phyloP scores from a whole-genome alignment of 495 filamentous ascomycete species.

The Penicillium atrosanguineum region DNA sequence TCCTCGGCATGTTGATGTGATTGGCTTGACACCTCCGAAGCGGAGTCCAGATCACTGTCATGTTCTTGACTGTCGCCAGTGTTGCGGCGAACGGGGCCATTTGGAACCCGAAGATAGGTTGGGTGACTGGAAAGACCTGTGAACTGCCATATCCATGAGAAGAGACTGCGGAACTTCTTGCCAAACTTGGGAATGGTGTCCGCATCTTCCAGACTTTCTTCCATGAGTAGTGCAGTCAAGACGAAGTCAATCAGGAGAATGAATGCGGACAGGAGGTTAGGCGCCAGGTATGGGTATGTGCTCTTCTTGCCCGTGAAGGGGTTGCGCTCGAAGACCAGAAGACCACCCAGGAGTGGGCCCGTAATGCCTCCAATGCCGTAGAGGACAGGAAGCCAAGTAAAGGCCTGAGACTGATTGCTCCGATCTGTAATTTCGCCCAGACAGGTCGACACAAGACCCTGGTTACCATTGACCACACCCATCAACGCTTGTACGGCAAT shows the following conservation, averaged over 20 bases:
- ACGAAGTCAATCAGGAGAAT: conserved; percentile 72
- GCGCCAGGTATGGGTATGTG: conserved; percentile 78
- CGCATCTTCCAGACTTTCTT: conserved; percentile 82
- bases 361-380: conserved; percentile 93
- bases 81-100: conserved; percentile 23
- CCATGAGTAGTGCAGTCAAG: conserved; percentile 70
- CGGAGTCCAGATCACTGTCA: conserved; percentile 44
- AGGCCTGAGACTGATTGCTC: conserved; percentile 87
- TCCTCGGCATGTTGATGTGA: conserved; percentile 31
- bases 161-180: conserved; percentile 55
- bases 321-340: conserved; percentile 62
- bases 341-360: conserved; percentile 83
- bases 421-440: conserved; percentile 93
- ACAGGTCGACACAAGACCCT: conserved; percentile 83
- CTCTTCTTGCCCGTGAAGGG: conserved; percentile 52
- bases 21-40: conserved; percentile 40
- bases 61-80: conserved; percentile 31
- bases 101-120: conserved; percentile 50
- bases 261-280: conserved; percentile 72
- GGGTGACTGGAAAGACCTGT: conserved; percentile 55
- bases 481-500: conserved; percentile 82
- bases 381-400: conserved; percentile 87
- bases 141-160: conserved; percentile 74
- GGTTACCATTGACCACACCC: conserved; percentile 91
- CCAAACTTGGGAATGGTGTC: conserved; percentile 61